A percentile compares a stretch with the other conserved stretches of the same genome.
Evolutionary conservation across 169 alveolate genomes (phyloP).

Genomic region (Prorocentrum cordatum): DNA sequence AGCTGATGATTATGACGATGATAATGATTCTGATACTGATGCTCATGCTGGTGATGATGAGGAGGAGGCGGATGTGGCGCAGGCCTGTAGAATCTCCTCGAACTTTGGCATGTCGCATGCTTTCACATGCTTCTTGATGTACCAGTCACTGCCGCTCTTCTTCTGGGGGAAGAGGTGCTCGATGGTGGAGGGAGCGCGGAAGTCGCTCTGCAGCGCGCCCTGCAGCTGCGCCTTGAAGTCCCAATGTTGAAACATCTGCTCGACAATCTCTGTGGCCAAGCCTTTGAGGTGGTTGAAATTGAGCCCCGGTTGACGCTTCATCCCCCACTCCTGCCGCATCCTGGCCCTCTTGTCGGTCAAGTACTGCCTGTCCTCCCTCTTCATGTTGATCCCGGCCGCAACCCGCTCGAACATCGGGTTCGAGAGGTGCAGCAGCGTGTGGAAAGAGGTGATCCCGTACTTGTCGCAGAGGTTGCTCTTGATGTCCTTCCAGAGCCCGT

Average conservation of each 20-base stretch:
- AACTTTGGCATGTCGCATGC: neutral
- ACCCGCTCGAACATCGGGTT: neutral
- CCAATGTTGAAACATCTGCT: conserved; percentile 41
- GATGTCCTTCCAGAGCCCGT: neutral
- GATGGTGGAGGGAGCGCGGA: conserved; percentile 35
- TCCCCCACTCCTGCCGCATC: neutral
- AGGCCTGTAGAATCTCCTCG: conserved; percentile 40
- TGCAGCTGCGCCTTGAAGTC: conserved; percentile 51
- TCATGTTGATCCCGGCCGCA: neutral
- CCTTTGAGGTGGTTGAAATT: neutral
- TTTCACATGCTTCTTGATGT: conserved; percentile 4
- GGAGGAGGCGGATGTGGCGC: too few relatives aligned
- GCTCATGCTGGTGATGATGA: too few relatives aligned
- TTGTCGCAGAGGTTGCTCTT: neutral
- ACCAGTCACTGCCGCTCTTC: neutral
- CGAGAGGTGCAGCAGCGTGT: conserved; percentile 29
- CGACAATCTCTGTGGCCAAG: conserved; percentile 18
- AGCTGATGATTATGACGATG: too few relatives aligned
- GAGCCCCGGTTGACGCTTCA: neutral
- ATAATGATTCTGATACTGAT: too few relatives aligned
- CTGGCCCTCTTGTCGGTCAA: neutral
- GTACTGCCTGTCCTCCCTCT: neutral
- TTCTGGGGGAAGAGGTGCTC: conserved; percentile 43
- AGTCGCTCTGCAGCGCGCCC: conserved; percentile 38
- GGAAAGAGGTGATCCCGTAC: conserved; percentile 32